phyloP scores from a whole-genome alignment of 108 stramenopile species.

The Craspedostauros australis region DNA sequence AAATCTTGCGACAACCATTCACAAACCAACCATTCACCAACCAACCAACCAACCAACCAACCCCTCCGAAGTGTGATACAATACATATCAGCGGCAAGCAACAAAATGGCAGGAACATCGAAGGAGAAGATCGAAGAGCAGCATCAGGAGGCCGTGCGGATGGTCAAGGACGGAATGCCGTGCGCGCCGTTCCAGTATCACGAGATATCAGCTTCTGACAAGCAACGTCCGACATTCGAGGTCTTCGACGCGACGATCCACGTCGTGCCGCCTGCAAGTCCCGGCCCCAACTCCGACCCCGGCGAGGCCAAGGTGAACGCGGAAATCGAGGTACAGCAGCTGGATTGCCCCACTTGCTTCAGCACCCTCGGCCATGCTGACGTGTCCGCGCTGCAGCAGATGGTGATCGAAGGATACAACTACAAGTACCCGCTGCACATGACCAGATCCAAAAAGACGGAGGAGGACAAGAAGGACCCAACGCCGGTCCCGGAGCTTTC shows the following conservation, averaged over 20 bases:
- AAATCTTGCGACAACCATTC: too few relatives aligned
- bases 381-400: slow-evolving; percentile 45
- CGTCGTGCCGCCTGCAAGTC: background rate
- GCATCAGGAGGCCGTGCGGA: slow-evolving; percentile 43
- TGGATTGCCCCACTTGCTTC: slow-evolving; percentile 33
- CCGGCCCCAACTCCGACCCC: background rate
- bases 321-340: slow-evolving; percentile 1
- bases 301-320: slow-evolving; percentile 11
- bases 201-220: slow-evolving; percentile 56
- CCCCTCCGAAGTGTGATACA: too few relatives aligned
- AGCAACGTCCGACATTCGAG: slow-evolving; percentile 39
- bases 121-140: slow-evolving; percentile 73
- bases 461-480: background rate
- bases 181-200: slow-evolving; percentile 40
- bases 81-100: too few relatives aligned
- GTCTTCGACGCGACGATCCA: too few relatives aligned
- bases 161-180: slow-evolving; percentile 37
- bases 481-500: slow-evolving; percentile 8
- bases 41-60: too few relatives aligned
- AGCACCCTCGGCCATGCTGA: slow-evolving; percentile 62
- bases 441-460: slow-evolving; percentile 10
- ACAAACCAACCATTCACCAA: too few relatives aligned
- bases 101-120: slow-evolving; percentile 64
- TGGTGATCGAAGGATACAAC: slow-evolving; percentile 66
- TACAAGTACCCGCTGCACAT: slow-evolving; percentile 9